phyloP scores from a whole-genome alignment of 345 rosid species.

The Murraya paniculata region DNA sequence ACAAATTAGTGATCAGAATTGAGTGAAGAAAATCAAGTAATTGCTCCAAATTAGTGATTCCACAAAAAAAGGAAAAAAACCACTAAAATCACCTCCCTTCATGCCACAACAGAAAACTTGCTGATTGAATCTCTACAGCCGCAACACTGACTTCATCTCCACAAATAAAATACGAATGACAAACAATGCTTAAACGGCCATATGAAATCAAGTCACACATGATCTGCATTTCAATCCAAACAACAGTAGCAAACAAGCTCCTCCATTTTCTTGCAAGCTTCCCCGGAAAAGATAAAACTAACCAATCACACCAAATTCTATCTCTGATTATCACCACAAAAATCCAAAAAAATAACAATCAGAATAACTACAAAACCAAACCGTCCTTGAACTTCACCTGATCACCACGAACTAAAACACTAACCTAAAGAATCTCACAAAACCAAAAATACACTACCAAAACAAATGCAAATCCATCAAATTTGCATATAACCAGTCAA shows the following conservation, averaged over 20 bases:
- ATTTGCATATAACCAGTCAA: conserved; percentile 46
- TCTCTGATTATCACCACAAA: neutral
- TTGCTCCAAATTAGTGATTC: neutral
- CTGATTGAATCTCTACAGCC: neutral
- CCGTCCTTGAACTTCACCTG: neutral
- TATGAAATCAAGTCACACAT: neutral
- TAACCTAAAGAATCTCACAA: neutral
- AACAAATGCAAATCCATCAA: conserved; percentile 22
- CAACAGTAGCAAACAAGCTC: neutral
- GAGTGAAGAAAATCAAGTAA: neutral
- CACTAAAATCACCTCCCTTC: neutral
- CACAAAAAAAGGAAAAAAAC: neutral
- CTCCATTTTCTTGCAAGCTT: neutral
- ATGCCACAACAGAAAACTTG: neutral
- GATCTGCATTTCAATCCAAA: neutral
- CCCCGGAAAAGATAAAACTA: neutral
- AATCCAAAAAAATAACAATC: neutral
- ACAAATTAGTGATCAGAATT: neutral
- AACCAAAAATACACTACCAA: neutral
- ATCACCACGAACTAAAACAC: neutral
- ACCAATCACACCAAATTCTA: neutral
- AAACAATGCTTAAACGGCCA: neutral
- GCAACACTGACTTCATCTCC: neutral
- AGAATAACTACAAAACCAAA: neutral
- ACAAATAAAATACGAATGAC: neutral